Evolutionary conservation across 768 basidiomycete species (phyloP).

Genomic region (Podaxis sp.): DNA sequence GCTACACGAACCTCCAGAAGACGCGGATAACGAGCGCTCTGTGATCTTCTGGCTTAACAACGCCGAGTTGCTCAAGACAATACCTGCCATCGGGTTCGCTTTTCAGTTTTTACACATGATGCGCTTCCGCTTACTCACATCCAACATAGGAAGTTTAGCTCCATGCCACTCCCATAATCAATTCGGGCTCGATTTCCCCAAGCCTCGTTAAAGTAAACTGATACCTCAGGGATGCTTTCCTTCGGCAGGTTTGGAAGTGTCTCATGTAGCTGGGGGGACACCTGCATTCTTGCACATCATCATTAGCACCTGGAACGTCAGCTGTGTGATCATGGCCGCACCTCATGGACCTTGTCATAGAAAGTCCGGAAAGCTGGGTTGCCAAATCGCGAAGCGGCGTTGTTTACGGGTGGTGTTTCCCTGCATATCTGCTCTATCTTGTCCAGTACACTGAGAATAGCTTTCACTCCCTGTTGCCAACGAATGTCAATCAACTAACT

Average conservation of each 20-base stretch:
- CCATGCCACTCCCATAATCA: conserved; percentile 99
- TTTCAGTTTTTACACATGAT: background rate
- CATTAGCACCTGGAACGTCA: background rate
- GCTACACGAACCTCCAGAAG: conserved; percentile 74
- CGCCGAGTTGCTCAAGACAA: conserved; percentile 72
- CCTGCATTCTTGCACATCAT: conserved; percentile 31
- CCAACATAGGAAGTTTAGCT: conserved; percentile 97
- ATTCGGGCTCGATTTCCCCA: conserved; percentile 94
- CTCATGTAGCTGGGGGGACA: conserved; percentile 55
- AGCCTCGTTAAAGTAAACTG: conserved; percentile 77
- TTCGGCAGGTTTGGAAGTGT: conserved; percentile 53
- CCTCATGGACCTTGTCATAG: conserved; percentile 79
- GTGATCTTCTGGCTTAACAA: conserved; percentile 64
- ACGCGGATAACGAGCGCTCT: conserved; percentile 75
- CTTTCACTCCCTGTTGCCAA: conserved; percentile 52
- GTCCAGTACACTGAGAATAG: conserved; percentile 64
- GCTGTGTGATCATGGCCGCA: conserved; percentile 23
- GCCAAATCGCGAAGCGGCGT: conserved; percentile 89
- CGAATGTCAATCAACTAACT: conserved; percentile 7
- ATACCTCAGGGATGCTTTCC: conserved; percentile 65
- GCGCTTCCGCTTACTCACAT: conserved; percentile 53
- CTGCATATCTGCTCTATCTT: conserved; percentile 63
- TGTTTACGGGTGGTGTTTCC: conserved; percentile 83
- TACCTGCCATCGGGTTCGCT: conserved; percentile 45
- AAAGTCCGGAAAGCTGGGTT: conserved; percentile 96